Base-by-base conservation (phyloP, 1,284 basidiomycete genomes). In the Sutorius eximius region DNA sequence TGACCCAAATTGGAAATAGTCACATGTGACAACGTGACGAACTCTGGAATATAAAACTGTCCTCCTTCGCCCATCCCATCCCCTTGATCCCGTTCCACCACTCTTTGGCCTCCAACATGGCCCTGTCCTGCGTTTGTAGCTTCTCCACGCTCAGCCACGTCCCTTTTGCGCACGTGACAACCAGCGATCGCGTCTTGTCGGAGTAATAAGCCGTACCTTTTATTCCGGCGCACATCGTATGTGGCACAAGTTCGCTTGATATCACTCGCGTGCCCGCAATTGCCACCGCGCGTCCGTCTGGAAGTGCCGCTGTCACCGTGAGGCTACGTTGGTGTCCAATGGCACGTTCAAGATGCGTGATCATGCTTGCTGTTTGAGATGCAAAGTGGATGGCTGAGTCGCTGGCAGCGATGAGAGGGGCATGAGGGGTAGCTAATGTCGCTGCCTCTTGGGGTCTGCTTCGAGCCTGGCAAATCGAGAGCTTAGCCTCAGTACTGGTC, bases 341-440 rank as follows among this genome's bases (percentile, higher is more conserved):
- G 0, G 83, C 93, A n/a, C 85, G 77, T 64, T 87, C 79, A 8
- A 83, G 73, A 34, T 82, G 73, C 1, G 79, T 73, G 16, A 93
- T 77, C n/a, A 74, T 69, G 8, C 71, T 64, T 0, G 89, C 87
- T 2, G 81, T 76, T 75, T 84, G 82, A 2, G 66, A 71, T 0
- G 57, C 45, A 68, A 91, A 94, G 59, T 86, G 69, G 33, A 93
- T 68, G 0, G 72, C 63, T 0, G 86, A 79, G 49, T 84, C 81
- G 20, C n/a, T 40, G 18, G 55, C 55, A 11, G 62, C 56, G 27
- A 65, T 62, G 22, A 56, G 38, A 47, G 66, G 52, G 0, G 63
- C 63, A 52, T 75, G 75, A 0, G 79, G 76, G 5, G 77, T 76
- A 0, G 68, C 54, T 0, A 70, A 59, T 8, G 73, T 62, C 20